A percentile compares a stretch with the other conserved stretches of the same genome.
Conservation (phyloP, 192 early-diverging fungal species). For the Coemansia sp. region DNA sequence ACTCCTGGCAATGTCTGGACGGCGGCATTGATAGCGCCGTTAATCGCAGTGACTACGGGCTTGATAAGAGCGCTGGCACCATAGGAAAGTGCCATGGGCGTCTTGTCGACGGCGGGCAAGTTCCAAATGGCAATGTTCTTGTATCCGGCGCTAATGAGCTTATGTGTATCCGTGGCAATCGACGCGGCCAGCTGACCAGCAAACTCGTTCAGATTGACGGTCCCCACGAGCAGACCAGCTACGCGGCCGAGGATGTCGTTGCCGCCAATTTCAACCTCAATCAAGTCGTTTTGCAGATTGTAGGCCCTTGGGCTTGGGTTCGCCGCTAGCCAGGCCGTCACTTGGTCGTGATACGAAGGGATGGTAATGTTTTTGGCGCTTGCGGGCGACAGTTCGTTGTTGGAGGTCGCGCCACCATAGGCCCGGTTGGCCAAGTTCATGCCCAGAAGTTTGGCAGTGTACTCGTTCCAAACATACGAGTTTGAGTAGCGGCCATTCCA, state of each 20-base stretch:
- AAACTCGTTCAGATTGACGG: slow-evolving; percentile 17
- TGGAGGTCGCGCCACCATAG: slow-evolving; percentile 41
- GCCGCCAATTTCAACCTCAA: slow-evolving; percentile 40
- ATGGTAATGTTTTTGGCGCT: slow-evolving; percentile 18
- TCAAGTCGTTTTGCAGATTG: slow-evolving; percentile 37
- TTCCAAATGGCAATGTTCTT: slow-evolving; percentile 49
- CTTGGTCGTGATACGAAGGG: slow-evolving; percentile 49
- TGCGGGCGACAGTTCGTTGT: slow-evolving; percentile 43
- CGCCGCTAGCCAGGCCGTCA: slow-evolving; percentile 12
- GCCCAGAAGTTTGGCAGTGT: slow-evolving; percentile 33
- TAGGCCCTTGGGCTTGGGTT: slow-evolving; percentile 30
- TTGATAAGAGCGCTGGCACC: slow-evolving; percentile 7
- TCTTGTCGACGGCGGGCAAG: slow-evolving; percentile 29
- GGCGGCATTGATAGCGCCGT: slow-evolving; percentile 16
- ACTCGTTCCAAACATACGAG: slow-evolving; percentile 51
- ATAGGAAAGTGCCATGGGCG: slow-evolving; percentile 14
- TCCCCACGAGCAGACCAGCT: slow-evolving; percentile 9
- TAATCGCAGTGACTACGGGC: slow-evolving; percentile 19
- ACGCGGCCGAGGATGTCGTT: slow-evolving; percentile 36
- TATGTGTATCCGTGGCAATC: slow-evolving; percentile 27
- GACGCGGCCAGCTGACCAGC: slow-evolving; percentile 13
- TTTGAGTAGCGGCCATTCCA: slow-evolving; percentile 43
- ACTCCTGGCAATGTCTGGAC: slow-evolving; percentile 11
- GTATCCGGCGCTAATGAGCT: slow-evolving; percentile 33
- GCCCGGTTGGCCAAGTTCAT: slow-evolving; percentile 36